A percentile compares a stretch with the other conserved stretches of the same genome.
These are phyloP conservation scores for Erysimum cheiranthoides DNA, from an alignment of 345 rosid genomes.

Conservation along the genomic window DNA sequence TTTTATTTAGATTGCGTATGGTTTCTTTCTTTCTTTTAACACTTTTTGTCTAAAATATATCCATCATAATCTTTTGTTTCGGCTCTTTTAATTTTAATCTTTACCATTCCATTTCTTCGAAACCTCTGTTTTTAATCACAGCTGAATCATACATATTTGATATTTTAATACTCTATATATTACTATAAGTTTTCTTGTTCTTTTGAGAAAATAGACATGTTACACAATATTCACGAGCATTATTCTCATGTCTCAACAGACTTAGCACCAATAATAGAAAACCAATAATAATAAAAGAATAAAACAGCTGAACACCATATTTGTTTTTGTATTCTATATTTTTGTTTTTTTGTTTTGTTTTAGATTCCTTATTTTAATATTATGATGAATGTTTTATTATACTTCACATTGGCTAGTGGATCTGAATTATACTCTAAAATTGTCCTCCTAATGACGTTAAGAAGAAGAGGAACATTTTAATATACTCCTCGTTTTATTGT, in stretches of 20 bases:
- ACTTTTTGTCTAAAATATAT: neutral
- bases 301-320: neutral
- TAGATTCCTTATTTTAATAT: neutral
- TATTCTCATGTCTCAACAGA: constrained; percentile 1
- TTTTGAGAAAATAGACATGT: neutral
- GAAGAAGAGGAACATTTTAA: neutral
- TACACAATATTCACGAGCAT: neutral
- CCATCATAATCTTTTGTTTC: no score
- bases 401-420: neutral
- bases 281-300: no score
- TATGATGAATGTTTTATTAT: neutral
- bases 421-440: neutral
- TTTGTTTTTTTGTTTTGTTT: neutral
- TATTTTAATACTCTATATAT: neutral
- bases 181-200: neutral
- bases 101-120: neutral
- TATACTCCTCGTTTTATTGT: neutral
- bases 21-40: neutral
- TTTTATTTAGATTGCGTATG: neutral
- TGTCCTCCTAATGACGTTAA: neutral
- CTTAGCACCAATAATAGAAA: neutral
- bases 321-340: neutral
- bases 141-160: neutral
- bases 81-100: neutral
- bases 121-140: neutral